Base-by-base conservation (phyloP, 768 basidiomycete species). In the Pulveroboletus sp. region DNA sequence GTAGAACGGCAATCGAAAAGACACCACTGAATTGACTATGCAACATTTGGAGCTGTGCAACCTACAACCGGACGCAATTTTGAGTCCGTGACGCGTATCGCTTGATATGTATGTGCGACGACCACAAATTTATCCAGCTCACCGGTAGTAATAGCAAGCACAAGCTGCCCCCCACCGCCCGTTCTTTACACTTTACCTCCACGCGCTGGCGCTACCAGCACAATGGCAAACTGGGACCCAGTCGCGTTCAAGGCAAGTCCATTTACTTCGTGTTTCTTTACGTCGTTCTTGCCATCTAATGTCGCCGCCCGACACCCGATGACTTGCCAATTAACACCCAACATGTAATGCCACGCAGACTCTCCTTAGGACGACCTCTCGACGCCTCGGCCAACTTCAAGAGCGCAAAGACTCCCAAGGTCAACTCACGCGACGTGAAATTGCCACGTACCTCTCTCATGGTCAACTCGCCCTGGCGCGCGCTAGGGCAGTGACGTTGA, bases 371-470 rank as follows among this genome's bases (percentile, higher is more conserved):
- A 71, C 78, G 24, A 77, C 86, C 8, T 78, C 79, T 40, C 82
- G 85, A 55, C 75, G 76, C 44, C 73, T 90, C 27, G 82, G 82
- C 17, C 85, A 89, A 57, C 63, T 86, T 15, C 84, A 86, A 60
- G 80, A 82, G 54, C 80, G 79, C 65, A 79, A 83, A 51, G 84
- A 88, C 55, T 79, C 84, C 6, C 75, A 82, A 59, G 76, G 75
- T 2, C 76, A 74, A 32, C 79, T 86, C 39, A 79, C 77, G 17
- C 76, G 84, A 57, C 75, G 75, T 55, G 86, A 89, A 63, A 83
- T 90, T 50, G 80, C 84, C 6, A 82, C 77, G 11, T 67, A 84
- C 15, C 71, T 90, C 37, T 76, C 78, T 44, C 79, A 83, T 54
- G 76, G 77, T 35, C 79, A 84, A 47, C 68, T 84, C 46, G 72